phyloP scores from a whole-genome alignment of 345 rosid species.

The Capsella bursapastoris region DNA sequence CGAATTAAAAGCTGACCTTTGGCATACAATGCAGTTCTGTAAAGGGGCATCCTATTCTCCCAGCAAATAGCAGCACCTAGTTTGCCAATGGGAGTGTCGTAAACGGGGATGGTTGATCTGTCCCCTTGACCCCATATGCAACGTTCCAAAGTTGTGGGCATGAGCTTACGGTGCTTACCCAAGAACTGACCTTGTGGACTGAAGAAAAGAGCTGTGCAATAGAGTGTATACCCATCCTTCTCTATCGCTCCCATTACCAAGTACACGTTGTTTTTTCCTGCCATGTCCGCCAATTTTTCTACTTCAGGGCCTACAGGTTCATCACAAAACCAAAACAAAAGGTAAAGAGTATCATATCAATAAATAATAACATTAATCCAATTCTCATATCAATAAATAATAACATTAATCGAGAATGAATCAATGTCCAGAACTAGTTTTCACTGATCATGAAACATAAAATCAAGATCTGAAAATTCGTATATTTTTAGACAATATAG shows the following conservation, averaged over 20 bases:
- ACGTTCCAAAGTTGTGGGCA: constrained; percentile 89
- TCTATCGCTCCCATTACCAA: constrained; percentile 91
- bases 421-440: background rate
- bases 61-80: constrained; percentile 94
- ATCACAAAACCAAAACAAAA: background rate
- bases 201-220: constrained; percentile 82
- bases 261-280: constrained; percentile 70
- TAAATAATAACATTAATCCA: too few relatives aligned
- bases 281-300: constrained; percentile 71
- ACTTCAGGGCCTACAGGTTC: constrained; percentile 70
- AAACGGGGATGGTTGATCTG: constrained; percentile 86
- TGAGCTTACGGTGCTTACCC: constrained; percentile 90
- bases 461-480: background rate
- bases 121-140: constrained; percentile 96
- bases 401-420: too few relatives aligned
- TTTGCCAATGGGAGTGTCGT: constrained; percentile 78
- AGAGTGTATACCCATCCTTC: constrained; percentile 89
- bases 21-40: constrained; percentile 77
- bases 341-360: too few relatives aligned
- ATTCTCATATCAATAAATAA: too few relatives aligned
- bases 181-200: constrained; percentile 77
- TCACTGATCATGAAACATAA: too few relatives aligned
- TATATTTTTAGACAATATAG: background rate
- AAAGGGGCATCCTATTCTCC: constrained; percentile 95
- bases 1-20: constrained; percentile 54